phyloP scores from a whole-genome alignment of 371 early-diverging fungal species.

The Lichtheimia ornata region DNA sequence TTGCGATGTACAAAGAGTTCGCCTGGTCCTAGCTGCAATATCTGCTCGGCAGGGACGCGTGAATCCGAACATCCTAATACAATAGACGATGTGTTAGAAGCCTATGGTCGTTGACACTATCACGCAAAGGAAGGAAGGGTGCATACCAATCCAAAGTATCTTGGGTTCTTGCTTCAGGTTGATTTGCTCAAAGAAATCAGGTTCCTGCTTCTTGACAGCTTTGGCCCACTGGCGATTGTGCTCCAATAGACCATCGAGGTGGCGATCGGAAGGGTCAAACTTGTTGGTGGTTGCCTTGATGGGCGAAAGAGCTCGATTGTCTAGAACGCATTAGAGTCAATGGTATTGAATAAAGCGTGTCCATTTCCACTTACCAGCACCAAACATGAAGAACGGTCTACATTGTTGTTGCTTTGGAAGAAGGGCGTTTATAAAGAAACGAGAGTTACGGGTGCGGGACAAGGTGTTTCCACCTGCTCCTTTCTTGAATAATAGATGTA shows the following conservation, averaged over 20 bases:
- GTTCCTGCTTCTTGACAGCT: slow-evolving; percentile 32
- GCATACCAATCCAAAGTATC: slow-evolving; percentile 88
- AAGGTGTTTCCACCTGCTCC: too few relatives aligned
- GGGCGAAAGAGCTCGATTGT: too few relatives aligned
- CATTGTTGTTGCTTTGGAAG: too few relatives aligned
- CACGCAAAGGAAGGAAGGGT: neutral
- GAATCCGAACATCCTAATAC: slow-evolving; percentile 84
- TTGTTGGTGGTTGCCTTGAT: slow-evolving; percentile 14
- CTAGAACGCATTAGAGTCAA: too few relatives aligned
- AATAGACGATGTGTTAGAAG: neutral
- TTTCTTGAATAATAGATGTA: too few relatives aligned
- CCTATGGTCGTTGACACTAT: neutral
- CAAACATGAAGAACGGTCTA: too few relatives aligned
- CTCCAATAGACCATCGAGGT: slow-evolving; percentile 27
- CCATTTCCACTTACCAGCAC: too few relatives aligned
- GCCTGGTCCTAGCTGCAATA: slow-evolving; percentile 70
- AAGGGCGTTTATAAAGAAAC: too few relatives aligned
- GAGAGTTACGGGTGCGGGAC: too few relatives aligned
- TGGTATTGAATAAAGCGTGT: too few relatives aligned
- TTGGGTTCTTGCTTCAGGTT: slow-evolving; percentile 80
- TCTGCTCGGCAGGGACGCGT: slow-evolving; percentile 77
- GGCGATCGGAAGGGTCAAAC: slow-evolving; percentile 26
- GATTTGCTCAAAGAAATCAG: slow-evolving; percentile 43
- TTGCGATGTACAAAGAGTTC: slow-evolving; percentile 95
- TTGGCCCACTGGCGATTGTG: slow-evolving; percentile 41